Evolutionary conservation across 495 filamentous ascomycete genomes (phyloP), one percentile per base, ranked within the genome.

Genomic region (Cercophora sp.): DNA sequence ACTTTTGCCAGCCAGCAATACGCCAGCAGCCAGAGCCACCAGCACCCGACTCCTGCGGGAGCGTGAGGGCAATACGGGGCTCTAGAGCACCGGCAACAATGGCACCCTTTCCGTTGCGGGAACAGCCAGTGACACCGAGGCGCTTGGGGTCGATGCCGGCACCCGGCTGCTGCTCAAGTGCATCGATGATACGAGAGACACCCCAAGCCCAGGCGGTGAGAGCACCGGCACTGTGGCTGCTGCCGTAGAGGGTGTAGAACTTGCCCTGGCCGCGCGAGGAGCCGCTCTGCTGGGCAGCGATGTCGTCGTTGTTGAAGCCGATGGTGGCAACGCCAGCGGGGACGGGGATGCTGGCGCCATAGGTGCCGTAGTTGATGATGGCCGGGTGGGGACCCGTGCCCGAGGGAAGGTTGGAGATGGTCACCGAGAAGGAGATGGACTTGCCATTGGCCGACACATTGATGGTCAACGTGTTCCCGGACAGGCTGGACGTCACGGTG

Each of bases 21-120:
- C 78, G 67, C 76, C 76, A 80, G 66, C 75, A 79, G 13, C 74
- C 75, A 0, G 72, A 56, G 5, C 75, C 74, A 23, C 76, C 78
- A 0, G 73, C 69, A 11, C 76, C 78, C 1, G 70, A 73, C 56
- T 80, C 76, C 60, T 79, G 75, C 1, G 78, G 77, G 5, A 79
- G 62, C 9, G 76, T 79, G 15, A 79, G 68, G 1, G 74, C 76
- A 39, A 80, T 75, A 26, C 77, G 70, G 23, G 64, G 61, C 34
- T 76, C 74, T 23, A 80, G 60, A 0, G 76, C 77, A 8, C 76
- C 76, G 31, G 72, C 76, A 15, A 79, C 56, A 47, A 80, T 70
- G 36, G 77, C 75, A 27, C 77, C 77, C 64, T 80, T 79, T 27
- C 76, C 76, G 59, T 80, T 79, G 31, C 76, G 71, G 23, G 73